Evolutionary conservation across 2,329 filamentous ascomycete species (phyloP).

Genomic region (Akanthomyces dipterigenus): DNA sequence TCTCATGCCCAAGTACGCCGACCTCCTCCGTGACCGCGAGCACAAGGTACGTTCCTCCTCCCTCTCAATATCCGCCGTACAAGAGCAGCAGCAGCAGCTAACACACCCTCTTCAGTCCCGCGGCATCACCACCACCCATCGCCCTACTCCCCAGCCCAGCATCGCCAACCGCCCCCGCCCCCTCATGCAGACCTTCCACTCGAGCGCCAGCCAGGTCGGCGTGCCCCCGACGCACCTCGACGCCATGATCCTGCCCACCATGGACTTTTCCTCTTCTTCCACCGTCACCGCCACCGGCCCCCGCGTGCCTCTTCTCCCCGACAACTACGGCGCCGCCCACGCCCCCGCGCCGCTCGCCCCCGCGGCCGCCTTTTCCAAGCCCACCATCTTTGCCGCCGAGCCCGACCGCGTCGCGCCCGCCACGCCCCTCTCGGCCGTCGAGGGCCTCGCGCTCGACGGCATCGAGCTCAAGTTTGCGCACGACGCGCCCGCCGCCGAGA

Average conservation of each 20-base stretch:
- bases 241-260: constrained; percentile 45
- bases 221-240: constrained; percentile 39
- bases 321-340: constrained; percentile 45
- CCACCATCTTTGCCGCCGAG: constrained; percentile 49
- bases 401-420: constrained; percentile 46
- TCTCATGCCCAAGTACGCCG: constrained; percentile 42
- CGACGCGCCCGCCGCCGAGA: constrained; percentile 20
- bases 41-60: constrained; percentile 33
- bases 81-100: not conserved
- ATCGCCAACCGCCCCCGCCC: constrained; percentile 41
- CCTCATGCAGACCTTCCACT: constrained; percentile 58
- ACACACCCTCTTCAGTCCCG: constrained; percentile 23
- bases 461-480: constrained; percentile 49
- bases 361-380: constrained; percentile 34
- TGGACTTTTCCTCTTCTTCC: constrained; percentile 21
- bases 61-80: too few relatives aligned
- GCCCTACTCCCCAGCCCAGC: constrained; percentile 39
- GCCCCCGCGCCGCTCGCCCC: constrained; percentile 29
- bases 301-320: constrained; percentile 54
- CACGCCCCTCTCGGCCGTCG: constrained; percentile 49
- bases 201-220: constrained; percentile 39
- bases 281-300: constrained; percentile 31
- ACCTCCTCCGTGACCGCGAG: constrained; percentile 34
- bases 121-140: constrained; percentile 40
- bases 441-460: constrained; percentile 50